phyloP scores from a whole-genome alignment of 2,329 filamentous ascomycete species.

The Akanthomyces muscarius region DNA sequence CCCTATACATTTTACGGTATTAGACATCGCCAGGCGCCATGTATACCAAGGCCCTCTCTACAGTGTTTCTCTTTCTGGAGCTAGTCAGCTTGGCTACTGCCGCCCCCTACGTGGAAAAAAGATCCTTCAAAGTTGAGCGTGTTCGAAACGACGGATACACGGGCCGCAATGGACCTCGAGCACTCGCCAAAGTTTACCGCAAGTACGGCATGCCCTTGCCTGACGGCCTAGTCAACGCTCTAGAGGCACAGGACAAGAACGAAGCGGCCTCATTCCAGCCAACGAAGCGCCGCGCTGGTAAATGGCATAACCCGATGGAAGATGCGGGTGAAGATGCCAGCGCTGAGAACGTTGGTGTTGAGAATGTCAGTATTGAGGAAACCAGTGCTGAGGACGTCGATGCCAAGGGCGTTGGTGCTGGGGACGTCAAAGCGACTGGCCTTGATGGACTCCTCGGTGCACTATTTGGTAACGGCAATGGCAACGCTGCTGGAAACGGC shows the following conservation, averaged over 20 bases:
- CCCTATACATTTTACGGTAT: neutral
- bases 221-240: slow-evolving; percentile 37
- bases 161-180: slow-evolving; percentile 52
- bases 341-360: neutral
- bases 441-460: neutral
- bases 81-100: slow-evolving; percentile 43
- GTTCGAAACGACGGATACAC: slow-evolving; percentile 52
- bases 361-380: neutral
- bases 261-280: slow-evolving; percentile 10
- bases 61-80: slow-evolving; percentile 46
- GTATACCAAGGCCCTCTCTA: slow-evolving; percentile 19
- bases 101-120: slow-evolving; percentile 38
- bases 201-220: slow-evolving; percentile 61
- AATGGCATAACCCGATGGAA: neutral
- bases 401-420: neutral
- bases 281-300: slow-evolving; percentile 15
- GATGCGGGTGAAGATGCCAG: neutral
- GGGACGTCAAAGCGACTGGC: neutral
- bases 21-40: slow-evolving; percentile 12
- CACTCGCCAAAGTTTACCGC: slow-evolving; percentile 61
- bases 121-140: slow-evolving; percentile 60
- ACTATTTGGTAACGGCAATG: neutral
- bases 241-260: slow-evolving; percentile 25
- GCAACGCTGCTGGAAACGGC: neutral
- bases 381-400: neutral